These are phyloP conservation scores for Candida hispaniensis DNA, from an alignment of 805 yeast genomes.

Conservation along the genomic window DNA sequence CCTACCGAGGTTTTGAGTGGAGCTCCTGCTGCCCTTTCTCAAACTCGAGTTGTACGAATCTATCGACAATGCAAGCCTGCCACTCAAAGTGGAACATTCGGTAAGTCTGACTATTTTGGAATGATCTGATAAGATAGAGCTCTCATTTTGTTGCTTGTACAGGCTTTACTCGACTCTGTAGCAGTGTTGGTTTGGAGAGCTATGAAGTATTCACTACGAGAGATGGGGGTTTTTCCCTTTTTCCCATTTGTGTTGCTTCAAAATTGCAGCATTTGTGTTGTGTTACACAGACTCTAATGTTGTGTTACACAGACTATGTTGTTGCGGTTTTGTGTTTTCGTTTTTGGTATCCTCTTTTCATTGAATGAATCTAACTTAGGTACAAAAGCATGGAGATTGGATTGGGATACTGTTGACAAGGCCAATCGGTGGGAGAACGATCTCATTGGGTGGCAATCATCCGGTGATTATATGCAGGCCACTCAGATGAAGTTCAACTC, in stretches of 20 bases:
- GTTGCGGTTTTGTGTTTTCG: no score
- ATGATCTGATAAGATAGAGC: constrained; percentile 3
- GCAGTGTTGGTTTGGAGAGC: no score
- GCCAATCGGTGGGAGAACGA: constrained; percentile 86
- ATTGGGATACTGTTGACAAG: constrained; percentile 70
- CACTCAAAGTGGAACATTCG: constrained; percentile 56
- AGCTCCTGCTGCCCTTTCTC: constrained; percentile 56
- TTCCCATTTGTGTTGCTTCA: no score
- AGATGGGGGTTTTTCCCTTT: no score
- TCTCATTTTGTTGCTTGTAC: background rate
- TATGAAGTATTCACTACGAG: no score
- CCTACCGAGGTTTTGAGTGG: constrained; percentile 54
- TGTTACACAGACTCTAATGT: no score
- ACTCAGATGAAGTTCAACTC: constrained; percentile 63
- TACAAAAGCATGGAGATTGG: constrained; percentile 53
- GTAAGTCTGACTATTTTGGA: no score
- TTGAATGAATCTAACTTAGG: no score
- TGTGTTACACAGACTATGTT: no score
- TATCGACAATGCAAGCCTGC: constrained; percentile 70
- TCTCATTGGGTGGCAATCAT: constrained; percentile 72
- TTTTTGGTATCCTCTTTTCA: no score
- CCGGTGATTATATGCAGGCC: constrained; percentile 70
- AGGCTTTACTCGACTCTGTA: background rate
- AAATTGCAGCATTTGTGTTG: no score
- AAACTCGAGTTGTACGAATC: constrained; percentile 62